These are phyloP conservation scores for Auricularia heimuer DNA, from an alignment of 768 basidiomycete species.

Conservation along the genomic window DNA sequence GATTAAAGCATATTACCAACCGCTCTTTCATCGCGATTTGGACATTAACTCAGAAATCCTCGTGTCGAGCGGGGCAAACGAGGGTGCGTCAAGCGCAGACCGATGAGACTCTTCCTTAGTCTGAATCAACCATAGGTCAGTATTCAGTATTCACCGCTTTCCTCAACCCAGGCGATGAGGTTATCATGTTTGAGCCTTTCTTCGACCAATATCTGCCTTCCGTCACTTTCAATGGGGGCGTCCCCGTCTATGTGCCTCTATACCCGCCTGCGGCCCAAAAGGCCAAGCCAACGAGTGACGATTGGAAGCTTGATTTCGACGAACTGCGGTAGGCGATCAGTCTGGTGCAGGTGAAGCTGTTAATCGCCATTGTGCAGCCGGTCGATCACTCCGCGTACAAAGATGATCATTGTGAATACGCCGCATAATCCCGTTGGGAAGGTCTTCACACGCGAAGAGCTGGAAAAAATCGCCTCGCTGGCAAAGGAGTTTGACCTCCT, in stretches of 20 bases:
- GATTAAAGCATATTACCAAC: constrained; percentile 68
- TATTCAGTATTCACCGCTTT: constrained; percentile 92
- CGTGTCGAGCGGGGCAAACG: constrained; percentile 94
- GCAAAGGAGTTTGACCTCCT: constrained; percentile 89
- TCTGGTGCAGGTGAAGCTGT: neutral
- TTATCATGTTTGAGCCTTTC: constrained; percentile 98
- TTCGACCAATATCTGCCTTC: constrained; percentile 94
- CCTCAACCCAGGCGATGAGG: constrained; percentile 86
- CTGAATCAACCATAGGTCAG: constrained; percentile 47
- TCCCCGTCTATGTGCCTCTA: constrained; percentile 88
- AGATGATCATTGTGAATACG: constrained; percentile 93
- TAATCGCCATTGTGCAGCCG: constrained; percentile 31
- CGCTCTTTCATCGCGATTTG: constrained; percentile 55
- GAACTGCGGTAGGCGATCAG: constrained; percentile 57
- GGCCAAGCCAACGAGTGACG: constrained; percentile 46
- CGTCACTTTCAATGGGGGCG: constrained; percentile 88
- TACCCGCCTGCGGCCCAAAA: constrained; percentile 61
- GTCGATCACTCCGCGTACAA: constrained; percentile 80
- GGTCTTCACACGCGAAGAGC: constrained; percentile 77
- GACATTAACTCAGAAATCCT: constrained; percentile 83
- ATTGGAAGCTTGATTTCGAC: constrained; percentile 87
- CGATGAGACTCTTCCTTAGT: neutral
- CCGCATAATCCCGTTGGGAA: constrained; percentile 99
- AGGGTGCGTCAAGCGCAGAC: constrained; percentile 43
- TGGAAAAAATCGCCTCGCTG: constrained; percentile 74